phyloP scores from a whole-genome alignment of 2,329 filamentous ascomycete genomes.

The Cercospora citrullina region DNA sequence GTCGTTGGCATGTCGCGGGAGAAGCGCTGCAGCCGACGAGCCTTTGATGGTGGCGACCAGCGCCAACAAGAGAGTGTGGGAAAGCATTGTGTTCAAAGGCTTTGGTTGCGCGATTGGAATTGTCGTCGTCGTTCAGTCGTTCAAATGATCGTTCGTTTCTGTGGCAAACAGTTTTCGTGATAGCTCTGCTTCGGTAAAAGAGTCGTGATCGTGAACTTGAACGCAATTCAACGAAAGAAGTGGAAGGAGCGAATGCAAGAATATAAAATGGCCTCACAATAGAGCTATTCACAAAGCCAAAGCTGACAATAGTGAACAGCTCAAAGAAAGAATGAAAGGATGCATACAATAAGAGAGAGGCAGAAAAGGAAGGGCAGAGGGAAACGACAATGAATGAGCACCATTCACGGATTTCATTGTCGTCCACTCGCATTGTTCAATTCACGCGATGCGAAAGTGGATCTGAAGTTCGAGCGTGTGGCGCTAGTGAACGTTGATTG shows the following conservation, averaged over 20 bases:
- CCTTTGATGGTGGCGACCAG: constrained; percentile 11
- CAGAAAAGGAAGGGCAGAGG: neutral
- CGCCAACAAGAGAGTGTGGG: constrained; percentile 6
- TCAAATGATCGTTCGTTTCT: constrained; percentile 4
- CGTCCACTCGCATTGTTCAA: neutral
- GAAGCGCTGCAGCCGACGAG: constrained; percentile 17
- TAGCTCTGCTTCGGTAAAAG: neutral
- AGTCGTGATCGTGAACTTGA: neutral
- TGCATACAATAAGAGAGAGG: neutral
- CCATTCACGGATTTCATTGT: neutral
- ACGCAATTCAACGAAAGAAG: neutral
- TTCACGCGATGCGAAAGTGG: neutral
- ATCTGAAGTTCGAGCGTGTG: neutral
- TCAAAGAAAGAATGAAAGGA: constrained; percentile 6
- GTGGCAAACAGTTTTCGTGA: neutral
- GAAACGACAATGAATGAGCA: neutral
- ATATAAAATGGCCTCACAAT: neutral
- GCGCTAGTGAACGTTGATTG: constrained; percentile 14
- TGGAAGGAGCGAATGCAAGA: neutral
- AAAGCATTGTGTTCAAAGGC: neutral
- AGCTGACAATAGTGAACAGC: constrained; percentile 3
- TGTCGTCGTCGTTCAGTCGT: neutral
- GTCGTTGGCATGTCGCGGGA: constrained; percentile 10
- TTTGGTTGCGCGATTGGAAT: neutral
- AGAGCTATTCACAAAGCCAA: neutral